Evolutionary conservation across 2,329 filamentous ascomycete genomes (phyloP).

Genomic region (Epichloe bromicola): DNA sequence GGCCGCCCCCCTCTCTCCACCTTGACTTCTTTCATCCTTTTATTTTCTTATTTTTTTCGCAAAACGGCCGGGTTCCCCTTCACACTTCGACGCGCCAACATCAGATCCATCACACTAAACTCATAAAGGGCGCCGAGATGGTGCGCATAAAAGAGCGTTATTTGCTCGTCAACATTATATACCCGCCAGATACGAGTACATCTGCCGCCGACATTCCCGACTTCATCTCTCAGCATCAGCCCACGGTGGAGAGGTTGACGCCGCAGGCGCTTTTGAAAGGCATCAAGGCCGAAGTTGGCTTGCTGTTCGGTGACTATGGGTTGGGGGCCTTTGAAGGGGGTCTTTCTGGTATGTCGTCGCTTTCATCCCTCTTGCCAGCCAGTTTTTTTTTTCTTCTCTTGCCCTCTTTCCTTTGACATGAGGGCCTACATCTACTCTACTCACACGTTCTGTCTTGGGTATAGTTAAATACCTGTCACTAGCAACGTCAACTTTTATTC

Average conservation of each 20-base stretch:
- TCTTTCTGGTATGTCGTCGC: conserved; percentile 43
- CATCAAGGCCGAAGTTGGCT: conserved; percentile 56
- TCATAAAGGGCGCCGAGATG: conserved; percentile 40
- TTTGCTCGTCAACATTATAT: conserved; percentile 85
- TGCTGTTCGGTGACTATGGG: conserved; percentile 82
- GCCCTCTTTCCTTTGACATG: conserved; percentile 1
- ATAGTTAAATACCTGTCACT: conserved; percentile 84
- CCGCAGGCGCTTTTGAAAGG: conserved; percentile 51
- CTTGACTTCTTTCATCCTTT: not conserved
- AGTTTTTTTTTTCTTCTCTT: not conserved
- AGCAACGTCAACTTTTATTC: conserved; percentile 88
- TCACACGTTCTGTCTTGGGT: not conserved
- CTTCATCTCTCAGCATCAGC: conserved; percentile 64
- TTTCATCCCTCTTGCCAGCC: not conserved
- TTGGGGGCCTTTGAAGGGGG: conserved; percentile 57
- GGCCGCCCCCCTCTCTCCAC: not conserved
- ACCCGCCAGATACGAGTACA: conserved; percentile 45
- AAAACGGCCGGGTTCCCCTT: not conserved
- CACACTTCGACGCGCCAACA: not conserved
- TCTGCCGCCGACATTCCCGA: conserved; percentile 32
- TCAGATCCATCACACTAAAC: not conserved
- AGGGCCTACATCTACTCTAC: not conserved
- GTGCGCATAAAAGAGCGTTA: conserved; percentile 95
- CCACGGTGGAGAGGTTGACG: conserved; percentile 61
- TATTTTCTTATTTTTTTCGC: not conserved